These are phyloP conservation scores for Aphanomyces cochlioides DNA, from an alignment of 352 stramenopile genomes.

Conservation along the genomic window DNA sequence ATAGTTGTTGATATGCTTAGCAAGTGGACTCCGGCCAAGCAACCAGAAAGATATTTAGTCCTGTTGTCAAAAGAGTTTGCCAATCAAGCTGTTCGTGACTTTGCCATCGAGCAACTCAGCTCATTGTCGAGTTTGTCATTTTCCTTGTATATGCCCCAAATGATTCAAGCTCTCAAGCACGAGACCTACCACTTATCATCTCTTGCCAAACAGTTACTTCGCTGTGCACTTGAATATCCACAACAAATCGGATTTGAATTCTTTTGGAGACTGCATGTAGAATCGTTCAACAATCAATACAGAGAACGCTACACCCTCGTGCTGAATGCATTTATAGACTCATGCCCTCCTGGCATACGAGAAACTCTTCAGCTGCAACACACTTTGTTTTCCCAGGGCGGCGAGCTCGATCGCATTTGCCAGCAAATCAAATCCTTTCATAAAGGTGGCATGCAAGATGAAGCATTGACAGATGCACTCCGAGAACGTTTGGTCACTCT, in stretches of 20 bases:
- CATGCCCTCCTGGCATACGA: constrained; percentile 87
- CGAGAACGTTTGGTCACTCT: constrained; percentile 68
- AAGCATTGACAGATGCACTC: constrained; percentile 80
- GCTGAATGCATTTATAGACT: constrained; percentile 78
- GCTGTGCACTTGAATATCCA: constrained; percentile 82
- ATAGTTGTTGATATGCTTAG: constrained; percentile 59
- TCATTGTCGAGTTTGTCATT: constrained; percentile 84
- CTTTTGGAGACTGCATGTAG: constrained; percentile 88
- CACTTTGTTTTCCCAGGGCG: constrained; percentile 70
- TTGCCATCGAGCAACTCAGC: constrained; percentile 68
- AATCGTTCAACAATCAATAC: constrained; percentile 79
- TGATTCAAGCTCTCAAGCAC: constrained; percentile 89
- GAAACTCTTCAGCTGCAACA: constrained; percentile 89
- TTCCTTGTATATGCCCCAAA: constrained; percentile 83
- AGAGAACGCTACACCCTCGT: constrained; percentile 77
- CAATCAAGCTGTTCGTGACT: constrained; percentile 64
- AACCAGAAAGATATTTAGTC: constrained; percentile 80
- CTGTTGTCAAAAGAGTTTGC: constrained; percentile 80
- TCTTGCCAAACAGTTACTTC: constrained; percentile 70
- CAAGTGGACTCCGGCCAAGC: constrained; percentile 60
- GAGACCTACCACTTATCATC: constrained; percentile 82
- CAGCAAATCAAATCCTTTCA: constrained; percentile 80
- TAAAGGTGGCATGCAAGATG: constrained; percentile 62
- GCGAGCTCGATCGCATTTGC: constrained; percentile 81
- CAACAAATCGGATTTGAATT: constrained; percentile 88